A percentile compares a stretch with the other conserved stretches of the same genome.
Evolutionary conservation across 1,284 basidiomycete species (phyloP).

Genomic region (Boletus semigastroideus): DNA sequence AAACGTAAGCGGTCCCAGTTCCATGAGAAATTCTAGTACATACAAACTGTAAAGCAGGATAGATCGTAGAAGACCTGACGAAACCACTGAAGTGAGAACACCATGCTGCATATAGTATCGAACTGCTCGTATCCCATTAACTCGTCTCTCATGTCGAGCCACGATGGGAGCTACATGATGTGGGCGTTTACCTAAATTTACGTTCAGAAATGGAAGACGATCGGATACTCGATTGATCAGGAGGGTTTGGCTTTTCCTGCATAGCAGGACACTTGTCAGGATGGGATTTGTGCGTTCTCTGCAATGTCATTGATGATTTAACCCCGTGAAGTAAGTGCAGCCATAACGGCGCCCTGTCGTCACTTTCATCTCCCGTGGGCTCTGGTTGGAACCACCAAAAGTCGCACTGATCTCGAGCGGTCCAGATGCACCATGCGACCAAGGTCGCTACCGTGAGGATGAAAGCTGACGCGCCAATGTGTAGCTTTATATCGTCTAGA

Average conservation of each 20-base stretch:
- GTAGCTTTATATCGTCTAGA: not conserved
- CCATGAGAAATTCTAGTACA: too few relatives aligned
- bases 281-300: not conserved
- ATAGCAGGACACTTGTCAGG: constrained; percentile 5
- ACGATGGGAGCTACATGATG: too few relatives aligned
- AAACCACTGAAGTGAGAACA: too few relatives aligned
- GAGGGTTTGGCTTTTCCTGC: not conserved
- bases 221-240: too few relatives aligned
- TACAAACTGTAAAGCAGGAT: too few relatives aligned
- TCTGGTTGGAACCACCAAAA: not conserved
- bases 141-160: too few relatives aligned
- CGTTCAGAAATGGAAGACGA: too few relatives aligned
- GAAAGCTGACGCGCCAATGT: constrained; percentile 7
- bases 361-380: not conserved
- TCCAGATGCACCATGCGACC: constrained; percentile 29
- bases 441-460: constrained; percentile 5
- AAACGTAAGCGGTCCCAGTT: too few relatives aligned
- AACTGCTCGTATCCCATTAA: too few relatives aligned
- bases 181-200: too few relatives aligned
- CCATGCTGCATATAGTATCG: too few relatives aligned
- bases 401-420: not conserved
- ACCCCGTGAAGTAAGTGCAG: not conserved
- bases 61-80: too few relatives aligned
- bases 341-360: not conserved
- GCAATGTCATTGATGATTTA: not conserved